Evolutionary conservation across 225 moss, liverwort and hornwort genomes (phyloP).

Genomic region (Physcomitrellopsis africana): DNA sequence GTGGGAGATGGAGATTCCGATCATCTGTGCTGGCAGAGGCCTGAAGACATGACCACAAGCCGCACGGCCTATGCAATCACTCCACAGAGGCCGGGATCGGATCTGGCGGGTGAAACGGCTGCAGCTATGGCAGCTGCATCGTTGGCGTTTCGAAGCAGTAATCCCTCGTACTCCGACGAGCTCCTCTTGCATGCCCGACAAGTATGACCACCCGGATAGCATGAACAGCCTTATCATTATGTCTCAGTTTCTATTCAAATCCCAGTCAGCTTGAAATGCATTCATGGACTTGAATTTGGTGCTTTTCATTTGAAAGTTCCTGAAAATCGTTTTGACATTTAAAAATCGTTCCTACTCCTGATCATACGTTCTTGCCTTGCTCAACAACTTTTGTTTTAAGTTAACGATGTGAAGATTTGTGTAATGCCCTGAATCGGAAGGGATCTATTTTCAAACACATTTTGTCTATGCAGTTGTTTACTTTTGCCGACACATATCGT

Average conservation of each 20-base stretch:
- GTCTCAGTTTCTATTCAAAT: too few relatives aligned
- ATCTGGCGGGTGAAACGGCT: slow-evolving; percentile 44
- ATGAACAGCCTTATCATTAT: not conserved
- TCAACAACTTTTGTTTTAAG: not conserved
- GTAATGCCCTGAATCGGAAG: not conserved
- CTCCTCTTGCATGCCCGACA: slow-evolving; percentile 42
- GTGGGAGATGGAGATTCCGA: slow-evolving; percentile 45
- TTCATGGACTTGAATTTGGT: not conserved
- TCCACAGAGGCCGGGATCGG: slow-evolving; percentile 36
- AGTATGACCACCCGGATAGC: slow-evolving; percentile 2
- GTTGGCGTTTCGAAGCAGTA: slow-evolving; percentile 29
- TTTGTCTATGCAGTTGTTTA: slow-evolving; percentile 32
- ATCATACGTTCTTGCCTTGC: not conserved
- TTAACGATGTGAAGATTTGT: not conserved
- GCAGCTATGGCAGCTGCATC: slow-evolving; percentile 44
- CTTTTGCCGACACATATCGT: slow-evolving; percentile 40
- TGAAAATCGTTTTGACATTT: not conserved
- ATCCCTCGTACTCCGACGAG: slow-evolving; percentile 40
- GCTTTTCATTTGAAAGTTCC: not conserved
- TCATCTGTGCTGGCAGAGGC: slow-evolving; percentile 42
- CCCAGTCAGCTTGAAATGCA: too few relatives aligned
- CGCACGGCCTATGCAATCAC: slow-evolving; percentile 37
- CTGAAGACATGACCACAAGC: slow-evolving; percentile 47
- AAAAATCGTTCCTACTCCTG: too few relatives aligned
- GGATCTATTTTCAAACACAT: not conserved